Percentiles rank a stretch among this genome's conserved stretches.
Conservation (phyloP, 2,329 filamentous ascomycete genomes). For the Blumeria graminis region DNA sequence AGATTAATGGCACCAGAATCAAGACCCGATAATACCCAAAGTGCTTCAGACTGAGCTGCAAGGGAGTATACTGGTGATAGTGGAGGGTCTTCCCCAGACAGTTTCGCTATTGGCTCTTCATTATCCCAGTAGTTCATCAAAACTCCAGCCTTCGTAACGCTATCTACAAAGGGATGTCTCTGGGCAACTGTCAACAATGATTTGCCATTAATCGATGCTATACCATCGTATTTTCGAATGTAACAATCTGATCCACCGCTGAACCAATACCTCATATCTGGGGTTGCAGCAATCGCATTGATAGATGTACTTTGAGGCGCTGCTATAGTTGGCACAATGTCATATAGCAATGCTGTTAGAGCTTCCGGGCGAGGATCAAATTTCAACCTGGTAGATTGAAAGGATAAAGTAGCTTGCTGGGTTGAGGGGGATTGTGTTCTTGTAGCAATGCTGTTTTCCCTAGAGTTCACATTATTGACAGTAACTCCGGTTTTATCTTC, state of each 20-base stretch:
- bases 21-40: constrained; percentile 78
- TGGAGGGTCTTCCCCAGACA: constrained; percentile 27
- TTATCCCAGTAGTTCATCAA: constrained; percentile 98
- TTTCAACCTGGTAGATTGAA: not conserved
- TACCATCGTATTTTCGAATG: constrained; percentile 89
- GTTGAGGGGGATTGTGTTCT: constrained; percentile 13
- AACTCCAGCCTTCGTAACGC: constrained; percentile 83
- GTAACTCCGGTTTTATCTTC: constrained; percentile 12
- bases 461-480: constrained; percentile 5
- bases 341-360: constrained; percentile 60
- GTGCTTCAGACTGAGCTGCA: constrained; percentile 65
- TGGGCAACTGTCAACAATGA: constrained; percentile 84
- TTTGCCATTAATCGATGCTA: constrained; percentile 85
- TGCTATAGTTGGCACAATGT: constrained; percentile 91
- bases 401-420: constrained; percentile 1
- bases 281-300: constrained; percentile 76
- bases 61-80: constrained; percentile 88
- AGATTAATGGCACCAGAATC: constrained; percentile 85
- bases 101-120: constrained; percentile 37
- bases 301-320: constrained; percentile 90
- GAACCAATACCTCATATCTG: constrained; percentile 86
- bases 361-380: constrained; percentile 52
- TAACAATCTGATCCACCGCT: constrained; percentile 88
- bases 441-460: constrained; percentile 11
- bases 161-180: constrained; percentile 89